Conservation (phyloP, 495 filamentous ascomycete species). For the Talaromyces nanjingensis region DNA sequence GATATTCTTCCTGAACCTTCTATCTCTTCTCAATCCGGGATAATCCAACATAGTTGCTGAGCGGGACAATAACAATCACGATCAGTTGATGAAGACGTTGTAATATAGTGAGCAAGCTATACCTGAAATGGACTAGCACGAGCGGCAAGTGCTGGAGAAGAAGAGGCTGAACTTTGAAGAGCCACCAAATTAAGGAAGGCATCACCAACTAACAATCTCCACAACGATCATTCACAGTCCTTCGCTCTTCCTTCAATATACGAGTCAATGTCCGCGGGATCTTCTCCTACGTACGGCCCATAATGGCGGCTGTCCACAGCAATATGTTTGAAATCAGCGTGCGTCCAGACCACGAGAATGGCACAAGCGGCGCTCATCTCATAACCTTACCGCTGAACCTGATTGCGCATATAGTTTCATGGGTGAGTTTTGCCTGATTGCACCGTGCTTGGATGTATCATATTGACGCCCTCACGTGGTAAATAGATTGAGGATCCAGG, state of each 20-base stretch:
- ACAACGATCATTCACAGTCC: neutral
- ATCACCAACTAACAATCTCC: neutral
- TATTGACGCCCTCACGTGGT: neutral
- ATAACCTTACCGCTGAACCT: conserved; percentile 51
- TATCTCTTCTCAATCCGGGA: too few relatives aligned
- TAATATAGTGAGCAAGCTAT: neutral
- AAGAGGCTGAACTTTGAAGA: neutral
- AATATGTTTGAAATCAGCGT: conserved; percentile 43
- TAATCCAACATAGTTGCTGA: neutral
- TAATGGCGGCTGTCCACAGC: conserved; percentile 18
- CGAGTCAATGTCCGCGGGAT: neutral
- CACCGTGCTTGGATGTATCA: too few relatives aligned
- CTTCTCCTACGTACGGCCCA: neutral
- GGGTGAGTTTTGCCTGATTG: conserved; percentile 28
- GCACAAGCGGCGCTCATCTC: conserved; percentile 19
- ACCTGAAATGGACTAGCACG: neutral
- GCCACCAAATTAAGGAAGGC: neutral
- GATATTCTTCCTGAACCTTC: too few relatives aligned
- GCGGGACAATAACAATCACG: too few relatives aligned
- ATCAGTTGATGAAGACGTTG: neutral
- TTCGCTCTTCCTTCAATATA: neutral
- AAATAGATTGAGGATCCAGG: conserved; percentile 45
- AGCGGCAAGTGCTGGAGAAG: neutral
- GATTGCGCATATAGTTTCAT: conserved; percentile 47
- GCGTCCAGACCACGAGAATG: conserved; percentile 22